These are phyloP conservation scores for Hyaloscypha finlandica DNA, from an alignment of 495 filamentous ascomycete species.

Conservation along the genomic window DNA sequence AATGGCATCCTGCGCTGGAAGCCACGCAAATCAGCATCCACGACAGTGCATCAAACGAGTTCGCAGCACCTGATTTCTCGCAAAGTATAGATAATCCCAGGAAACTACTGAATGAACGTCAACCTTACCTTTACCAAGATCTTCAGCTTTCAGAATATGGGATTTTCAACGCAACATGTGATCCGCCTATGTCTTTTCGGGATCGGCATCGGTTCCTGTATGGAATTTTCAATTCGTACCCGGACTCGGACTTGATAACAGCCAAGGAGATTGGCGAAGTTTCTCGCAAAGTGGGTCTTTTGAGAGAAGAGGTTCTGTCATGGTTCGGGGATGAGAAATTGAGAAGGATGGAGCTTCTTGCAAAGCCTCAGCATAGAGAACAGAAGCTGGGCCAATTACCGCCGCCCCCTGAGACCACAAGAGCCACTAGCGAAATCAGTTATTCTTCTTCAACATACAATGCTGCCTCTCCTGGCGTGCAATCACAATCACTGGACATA, in stretches of 20 bases:
- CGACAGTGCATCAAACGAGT: background rate
- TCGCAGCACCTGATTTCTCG: background rate
- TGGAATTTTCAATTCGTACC: conserved; percentile 15
- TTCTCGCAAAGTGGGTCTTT: conserved; percentile 11
- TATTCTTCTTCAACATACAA: conserved; percentile 12
- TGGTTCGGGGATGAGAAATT: conserved; percentile 17
- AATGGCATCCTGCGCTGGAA: background rate
- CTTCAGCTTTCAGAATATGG: conserved; percentile 8
- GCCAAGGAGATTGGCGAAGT: conserved; percentile 9
- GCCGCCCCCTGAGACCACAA: conserved; percentile 10
- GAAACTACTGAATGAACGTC: background rate
- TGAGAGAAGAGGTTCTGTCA: conserved; percentile 16
- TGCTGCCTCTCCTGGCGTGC: conserved; percentile 9
- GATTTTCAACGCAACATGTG: conserved; percentile 7
- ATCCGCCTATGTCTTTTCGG: conserved; percentile 15
- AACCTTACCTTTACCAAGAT: conserved; percentile 7
- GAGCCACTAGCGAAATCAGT: conserved; percentile 8
- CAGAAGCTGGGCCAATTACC: conserved; percentile 9
- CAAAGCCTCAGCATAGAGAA: background rate
- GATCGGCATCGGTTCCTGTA: conserved; percentile 15
- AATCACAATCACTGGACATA: conserved; percentile 5
- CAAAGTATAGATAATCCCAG: background rate
- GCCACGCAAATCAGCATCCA: conserved; percentile 1
- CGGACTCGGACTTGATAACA: conserved; percentile 3
- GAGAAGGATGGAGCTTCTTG: conserved; percentile 10